Evolutionary conservation across 2,329 filamentous ascomycete genomes (phyloP), one percentile per base, ranked within the genome.

Genomic region (Cryphonectria naterciae): DNA sequence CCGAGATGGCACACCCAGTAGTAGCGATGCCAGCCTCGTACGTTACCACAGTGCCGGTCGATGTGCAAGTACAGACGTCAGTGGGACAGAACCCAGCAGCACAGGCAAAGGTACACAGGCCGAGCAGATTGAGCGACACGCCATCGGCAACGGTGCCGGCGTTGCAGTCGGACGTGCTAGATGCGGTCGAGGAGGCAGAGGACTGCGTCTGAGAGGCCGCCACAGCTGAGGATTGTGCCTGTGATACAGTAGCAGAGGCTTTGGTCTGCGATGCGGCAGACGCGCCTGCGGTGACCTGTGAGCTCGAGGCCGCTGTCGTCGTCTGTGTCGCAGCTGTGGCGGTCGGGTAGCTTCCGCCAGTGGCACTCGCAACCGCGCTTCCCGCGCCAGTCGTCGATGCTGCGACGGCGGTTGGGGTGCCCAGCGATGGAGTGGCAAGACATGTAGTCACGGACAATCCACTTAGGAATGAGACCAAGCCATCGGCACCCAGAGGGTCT

Each of bases 401-500:
- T 67, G 64, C 61, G 35, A 68, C 69, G n/a, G 70, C 46, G n/a
- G 69, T 68, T 4, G 66, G 64, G 7, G 69, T 70, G 13, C 70
- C 69, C 28, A 76, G 60, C 10, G 73, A 74, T 25, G 75, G 72
- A 2, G 70, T 68, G 17, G 75, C 66, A n/a, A 62, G 67, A 41
- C 78, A 79, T 32, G 75, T 79, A 61, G 73, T 75, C 17, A 77
- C 78, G 49, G 76, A 73, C 62, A 80, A 68, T n/a, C 78, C 78
- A 17, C 65, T 73, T 35, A 73, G 74, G n/a, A 80, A 76, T 0
- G 72, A 76, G 4, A 74, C 73, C 28, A 78, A 75, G 8, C 81
- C 83, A 49, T 74, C 79, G 4, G 79, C 75, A 64, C 77, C 77
- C 4, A 84, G 79, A 67, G 78, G 74, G 67, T 84, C 82, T 13